A percentile compares a stretch with the other conserved stretches of the same genome.
Conservation (phyloP, 2,329 filamentous ascomycete species). For the Pyrenophora teres region DNA sequence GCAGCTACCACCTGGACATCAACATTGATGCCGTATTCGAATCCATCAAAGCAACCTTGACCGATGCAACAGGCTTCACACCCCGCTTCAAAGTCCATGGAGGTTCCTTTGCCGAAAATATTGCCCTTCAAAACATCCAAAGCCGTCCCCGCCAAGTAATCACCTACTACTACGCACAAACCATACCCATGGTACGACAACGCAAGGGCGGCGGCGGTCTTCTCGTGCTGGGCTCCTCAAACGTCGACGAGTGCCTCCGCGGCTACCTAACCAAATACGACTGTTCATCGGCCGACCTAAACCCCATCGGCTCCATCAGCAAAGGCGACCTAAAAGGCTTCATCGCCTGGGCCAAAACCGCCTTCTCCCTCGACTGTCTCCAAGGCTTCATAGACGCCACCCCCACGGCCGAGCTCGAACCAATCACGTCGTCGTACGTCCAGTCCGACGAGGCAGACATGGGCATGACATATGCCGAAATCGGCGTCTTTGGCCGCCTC, state of each 20-base stretch:
- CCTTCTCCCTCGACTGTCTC: slow-evolving; percentile 68
- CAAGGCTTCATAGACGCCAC: slow-evolving; percentile 63
- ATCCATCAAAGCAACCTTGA: slow-evolving; percentile 64
- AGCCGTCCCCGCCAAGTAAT: slow-evolving; percentile 63
- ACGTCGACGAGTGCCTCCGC: slow-evolving; percentile 61
- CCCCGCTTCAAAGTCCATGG: slow-evolving; percentile 68
- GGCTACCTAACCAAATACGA: slow-evolving; percentile 75
- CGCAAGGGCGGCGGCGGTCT: slow-evolving; percentile 62
- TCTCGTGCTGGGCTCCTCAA: slow-evolving; percentile 69
- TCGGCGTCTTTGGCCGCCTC: slow-evolving; percentile 58
- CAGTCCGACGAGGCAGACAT: slow-evolving; percentile 63
- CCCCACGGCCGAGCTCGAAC: slow-evolving; percentile 60
- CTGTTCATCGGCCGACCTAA: slow-evolving; percentile 50
- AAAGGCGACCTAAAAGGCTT: slow-evolving; percentile 75
- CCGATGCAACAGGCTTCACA: slow-evolving; percentile 62
- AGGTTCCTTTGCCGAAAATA: slow-evolving; percentile 63
- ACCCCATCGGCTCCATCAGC: slow-evolving; percentile 65
- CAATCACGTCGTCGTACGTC: slow-evolving; percentile 60
- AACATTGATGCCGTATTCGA: slow-evolving; percentile 63
- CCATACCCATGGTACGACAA: slow-evolving; percentile 64
- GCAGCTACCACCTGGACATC: slow-evolving; percentile 69
- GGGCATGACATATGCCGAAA: slow-evolving; percentile 57
- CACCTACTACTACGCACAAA: slow-evolving; percentile 67
- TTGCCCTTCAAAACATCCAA: slow-evolving; percentile 11
- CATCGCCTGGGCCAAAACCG: slow-evolving; percentile 60